A percentile compares a stretch with the other conserved stretches of the same genome.
Evolutionary conservation across 371 early-diverging fungal genomes (phyloP).

Genomic region (Lichtheimia hyalospora): DNA sequence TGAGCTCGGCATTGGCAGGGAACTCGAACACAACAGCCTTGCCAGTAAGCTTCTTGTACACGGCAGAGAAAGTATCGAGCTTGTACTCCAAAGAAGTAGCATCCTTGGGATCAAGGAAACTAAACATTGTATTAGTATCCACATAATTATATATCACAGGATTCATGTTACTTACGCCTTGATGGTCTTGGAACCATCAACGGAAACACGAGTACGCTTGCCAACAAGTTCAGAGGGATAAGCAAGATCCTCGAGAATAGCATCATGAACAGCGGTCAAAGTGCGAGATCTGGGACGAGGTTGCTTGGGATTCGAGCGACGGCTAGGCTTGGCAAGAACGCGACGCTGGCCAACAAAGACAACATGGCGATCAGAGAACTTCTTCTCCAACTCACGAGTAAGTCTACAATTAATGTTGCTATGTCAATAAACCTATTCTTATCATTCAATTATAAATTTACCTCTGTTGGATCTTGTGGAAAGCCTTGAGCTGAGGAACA

Average conservation of each 20-base stretch:
- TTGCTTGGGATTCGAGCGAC: slow-evolving; percentile 86
- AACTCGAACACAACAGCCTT: slow-evolving; percentile 98
- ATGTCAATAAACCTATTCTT: slow-evolving; percentile 6
- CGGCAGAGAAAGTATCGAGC: slow-evolving; percentile 94
- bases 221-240: slow-evolving; percentile 98
- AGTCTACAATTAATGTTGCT: slow-evolving; percentile 38
- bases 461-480: slow-evolving; percentile 93
- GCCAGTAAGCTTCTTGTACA: slow-evolving; percentile 95
- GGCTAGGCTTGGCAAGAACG: slow-evolving; percentile 91
- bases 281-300: slow-evolving; percentile 95
- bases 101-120: slow-evolving; percentile 96
- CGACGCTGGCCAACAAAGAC: slow-evolving; percentile 92
- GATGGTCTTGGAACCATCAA: slow-evolving; percentile 91
- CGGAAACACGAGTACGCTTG: slow-evolving; percentile 94
- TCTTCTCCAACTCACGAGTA: slow-evolving; percentile 98
- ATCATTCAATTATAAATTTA: slow-evolving; percentile 42
- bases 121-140: slow-evolving; percentile 12
- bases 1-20: slow-evolving; percentile 56
- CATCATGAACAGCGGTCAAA: slow-evolving; percentile 94
- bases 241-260: slow-evolving; percentile 94
- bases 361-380: slow-evolving; percentile 98
- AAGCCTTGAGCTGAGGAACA: slow-evolving; percentile 88
- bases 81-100: slow-evolving; percentile 96
- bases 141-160: neutral
- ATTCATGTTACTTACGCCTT: slow-evolving; percentile 71